Conservation (phyloP, 352 stramenopile species). For the Albugo laibachii region DNA sequence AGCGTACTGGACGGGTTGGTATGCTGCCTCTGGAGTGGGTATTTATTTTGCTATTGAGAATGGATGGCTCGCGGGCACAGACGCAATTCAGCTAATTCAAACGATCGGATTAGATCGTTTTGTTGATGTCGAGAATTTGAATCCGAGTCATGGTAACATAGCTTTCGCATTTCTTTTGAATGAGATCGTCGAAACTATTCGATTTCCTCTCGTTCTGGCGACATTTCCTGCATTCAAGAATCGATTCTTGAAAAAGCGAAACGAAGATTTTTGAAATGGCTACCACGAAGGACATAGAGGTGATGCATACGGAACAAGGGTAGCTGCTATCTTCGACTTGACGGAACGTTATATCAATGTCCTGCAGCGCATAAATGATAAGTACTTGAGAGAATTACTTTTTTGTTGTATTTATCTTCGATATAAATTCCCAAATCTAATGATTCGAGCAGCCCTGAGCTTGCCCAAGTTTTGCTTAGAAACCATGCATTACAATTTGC, state of each 20-base stretch:
- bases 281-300: too few species aligned
- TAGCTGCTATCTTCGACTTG: too few species aligned
- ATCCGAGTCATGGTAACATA: constrained; percentile 77
- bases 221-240: constrained; percentile 67
- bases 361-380: too few species aligned
- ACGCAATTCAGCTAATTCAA: constrained; percentile 73
- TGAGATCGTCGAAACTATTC: constrained; percentile 65
- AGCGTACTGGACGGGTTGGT: constrained; percentile 64
- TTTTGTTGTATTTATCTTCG: too few species aligned
- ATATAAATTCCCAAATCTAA: too few species aligned
- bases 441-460: too few species aligned
- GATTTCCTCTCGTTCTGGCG: constrained; percentile 69
- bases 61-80: constrained; percentile 39
- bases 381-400: too few species aligned
- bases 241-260: constrained; percentile 25
- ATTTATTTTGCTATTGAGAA: constrained; percentile 64
- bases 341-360: too few species aligned
- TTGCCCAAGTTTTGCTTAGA: constrained; percentile 54
- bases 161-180: constrained; percentile 73
- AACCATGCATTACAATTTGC: constrained; percentile 95
- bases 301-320: too few species aligned
- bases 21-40: constrained; percentile 38
- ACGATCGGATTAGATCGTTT: constrained; percentile 54
- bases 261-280: constrained; percentile 1
- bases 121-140: constrained; percentile 46